A percentile compares a stretch with the other conserved stretches of the same genome.
Evolutionary conservation across 1,284 basidiomycete species (phyloP).

Genomic region (Paramarasmius palmivorus): DNA sequence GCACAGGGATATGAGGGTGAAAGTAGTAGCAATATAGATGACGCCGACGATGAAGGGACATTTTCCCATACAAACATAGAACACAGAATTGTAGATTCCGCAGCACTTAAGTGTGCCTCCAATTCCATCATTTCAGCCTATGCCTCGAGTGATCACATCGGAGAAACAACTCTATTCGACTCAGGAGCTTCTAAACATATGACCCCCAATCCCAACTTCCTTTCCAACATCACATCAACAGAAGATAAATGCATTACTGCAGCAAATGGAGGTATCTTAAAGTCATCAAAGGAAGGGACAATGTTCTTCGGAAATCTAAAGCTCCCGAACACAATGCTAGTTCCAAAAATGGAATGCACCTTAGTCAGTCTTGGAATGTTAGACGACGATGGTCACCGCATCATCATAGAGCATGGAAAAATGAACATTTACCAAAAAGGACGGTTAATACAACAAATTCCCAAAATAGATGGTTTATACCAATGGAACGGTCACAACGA

Average conservation of each 20-base stretch:
- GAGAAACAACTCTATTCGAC: too few species aligned
- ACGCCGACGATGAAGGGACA: too few species aligned
- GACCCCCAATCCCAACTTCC: too few species aligned
- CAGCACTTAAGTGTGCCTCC: too few species aligned
- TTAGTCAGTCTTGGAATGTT: neutral
- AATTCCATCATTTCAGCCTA: too few species aligned
- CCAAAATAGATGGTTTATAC: neutral
- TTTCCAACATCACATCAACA: neutral
- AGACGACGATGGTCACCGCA: neutral
- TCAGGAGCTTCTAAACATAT: too few species aligned
- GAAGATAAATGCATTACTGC: neutral
- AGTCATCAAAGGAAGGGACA: neutral
- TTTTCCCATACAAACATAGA: too few species aligned
- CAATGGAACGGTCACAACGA: neutral
- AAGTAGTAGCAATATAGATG: too few species aligned
- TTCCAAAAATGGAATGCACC: neutral
- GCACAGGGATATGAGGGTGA: too few species aligned
- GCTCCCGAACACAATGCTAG: neutral
- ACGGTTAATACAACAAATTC: neutral
- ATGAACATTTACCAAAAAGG: neutral
- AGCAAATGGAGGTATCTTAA: neutral
- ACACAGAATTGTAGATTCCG: too few species aligned
- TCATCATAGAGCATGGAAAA: neutral
- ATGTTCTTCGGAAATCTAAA: neutral
- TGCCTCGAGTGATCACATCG: too few species aligned